A percentile compares a stretch with the other conserved stretches of the same genome.
phyloP scores from a whole-genome alignment of 352 stramenopile species.

The Pythium sp. region DNA sequence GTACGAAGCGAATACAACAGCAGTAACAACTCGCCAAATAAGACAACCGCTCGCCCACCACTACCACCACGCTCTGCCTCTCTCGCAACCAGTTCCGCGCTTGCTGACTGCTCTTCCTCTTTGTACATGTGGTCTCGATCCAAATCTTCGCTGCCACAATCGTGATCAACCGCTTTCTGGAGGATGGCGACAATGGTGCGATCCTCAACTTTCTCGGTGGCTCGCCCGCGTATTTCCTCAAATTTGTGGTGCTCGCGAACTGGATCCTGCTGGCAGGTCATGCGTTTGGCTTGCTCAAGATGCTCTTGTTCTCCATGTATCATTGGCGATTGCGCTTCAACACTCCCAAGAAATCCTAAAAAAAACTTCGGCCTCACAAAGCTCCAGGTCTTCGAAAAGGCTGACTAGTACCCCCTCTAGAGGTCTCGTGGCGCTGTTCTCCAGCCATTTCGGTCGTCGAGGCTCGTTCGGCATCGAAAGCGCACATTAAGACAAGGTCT shows the following conservation, averaged over 20 bases:
- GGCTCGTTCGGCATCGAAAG: constrained; percentile 8
- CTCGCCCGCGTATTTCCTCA: constrained; percentile 3
- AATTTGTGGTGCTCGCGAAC: background rate
- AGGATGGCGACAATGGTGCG: background rate
- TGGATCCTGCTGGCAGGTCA: background rate
- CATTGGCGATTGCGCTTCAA: background rate
- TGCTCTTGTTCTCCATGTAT: background rate
- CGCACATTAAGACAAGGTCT: background rate
- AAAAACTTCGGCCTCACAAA: background rate
- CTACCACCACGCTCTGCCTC: background rate
- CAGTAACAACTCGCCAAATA: background rate
- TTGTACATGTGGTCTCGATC: background rate
- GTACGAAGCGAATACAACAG: background rate
- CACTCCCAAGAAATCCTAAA: too few relatives aligned
- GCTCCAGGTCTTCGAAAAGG: too few relatives aligned
- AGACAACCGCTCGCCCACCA: background rate
- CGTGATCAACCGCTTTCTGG: background rate
- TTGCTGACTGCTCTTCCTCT: constrained; percentile 1
- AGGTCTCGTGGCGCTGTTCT: background rate
- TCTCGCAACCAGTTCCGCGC: background rate
- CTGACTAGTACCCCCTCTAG: too few relatives aligned
- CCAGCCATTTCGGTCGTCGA: background rate
- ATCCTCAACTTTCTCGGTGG: background rate
- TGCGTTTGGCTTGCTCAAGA: background rate
- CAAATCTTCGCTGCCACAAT: background rate